Evolutionary conservation across 139 green algal species (phyloP).

Genomic region (Micractinium sp.): DNA sequence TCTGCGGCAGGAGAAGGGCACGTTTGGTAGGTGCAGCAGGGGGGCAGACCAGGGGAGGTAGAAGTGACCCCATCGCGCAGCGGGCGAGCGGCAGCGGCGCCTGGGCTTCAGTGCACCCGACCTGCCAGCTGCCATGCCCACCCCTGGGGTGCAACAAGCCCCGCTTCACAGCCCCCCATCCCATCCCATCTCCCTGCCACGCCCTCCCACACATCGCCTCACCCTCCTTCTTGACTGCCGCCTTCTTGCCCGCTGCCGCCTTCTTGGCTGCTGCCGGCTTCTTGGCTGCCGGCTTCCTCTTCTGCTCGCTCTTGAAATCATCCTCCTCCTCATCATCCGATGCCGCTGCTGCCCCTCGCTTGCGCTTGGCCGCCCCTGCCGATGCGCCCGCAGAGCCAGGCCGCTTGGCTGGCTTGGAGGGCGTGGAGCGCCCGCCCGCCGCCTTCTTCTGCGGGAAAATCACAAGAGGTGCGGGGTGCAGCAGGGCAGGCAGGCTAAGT

Average conservation of each 20-base stretch:
- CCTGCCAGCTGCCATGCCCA: too few species aligned
- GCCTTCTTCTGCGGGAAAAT: not conserved
- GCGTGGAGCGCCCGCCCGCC: not conserved
- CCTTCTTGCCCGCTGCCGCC: not conserved
- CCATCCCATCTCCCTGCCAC: too few species aligned
- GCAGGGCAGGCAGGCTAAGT: not conserved
- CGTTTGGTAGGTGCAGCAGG: too few species aligned
- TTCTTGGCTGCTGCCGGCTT: conserved; percentile 24
- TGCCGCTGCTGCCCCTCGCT: not conserved
- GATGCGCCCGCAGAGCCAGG: too few species aligned
- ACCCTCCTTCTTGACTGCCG: not conserved
- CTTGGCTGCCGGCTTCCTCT: conserved; percentile 20
- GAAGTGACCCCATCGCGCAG: too few species aligned
- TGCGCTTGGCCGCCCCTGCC: not conserved
- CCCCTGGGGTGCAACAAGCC: too few species aligned
- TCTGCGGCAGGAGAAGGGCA: too few species aligned
- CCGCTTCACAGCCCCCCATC: too few species aligned
- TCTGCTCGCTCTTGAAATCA: conserved; percentile 32
- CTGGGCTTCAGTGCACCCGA: too few species aligned
- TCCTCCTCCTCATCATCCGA: conserved; percentile 23
- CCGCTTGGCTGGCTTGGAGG: not conserved
- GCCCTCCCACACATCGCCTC: not conserved
- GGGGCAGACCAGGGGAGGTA: too few species aligned
- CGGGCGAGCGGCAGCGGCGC: too few species aligned
- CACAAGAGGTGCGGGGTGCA: too few species aligned